Percentiles rank a stretch among this genome's conserved stretches.
phyloP scores from a whole-genome alignment of 345 rosid genomes.

The Noccaea caerulescens region DNA sequence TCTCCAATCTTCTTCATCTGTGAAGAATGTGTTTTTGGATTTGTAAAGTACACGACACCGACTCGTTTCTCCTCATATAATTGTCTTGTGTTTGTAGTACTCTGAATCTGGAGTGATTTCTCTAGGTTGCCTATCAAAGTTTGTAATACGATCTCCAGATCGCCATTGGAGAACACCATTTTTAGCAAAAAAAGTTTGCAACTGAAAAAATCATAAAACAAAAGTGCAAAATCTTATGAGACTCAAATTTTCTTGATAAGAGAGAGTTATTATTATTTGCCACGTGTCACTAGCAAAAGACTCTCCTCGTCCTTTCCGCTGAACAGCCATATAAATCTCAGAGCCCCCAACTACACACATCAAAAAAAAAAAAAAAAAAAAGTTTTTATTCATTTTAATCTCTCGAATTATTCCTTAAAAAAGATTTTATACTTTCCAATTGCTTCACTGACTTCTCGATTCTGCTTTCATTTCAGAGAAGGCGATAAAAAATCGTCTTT shows the following conservation, averaged over 20 bases:
- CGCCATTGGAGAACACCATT: too few relatives aligned
- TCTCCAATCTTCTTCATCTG: slow-evolving; percentile 79
- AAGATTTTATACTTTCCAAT: not conserved
- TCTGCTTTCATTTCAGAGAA: slow-evolving; percentile 14
- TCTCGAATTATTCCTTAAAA: slow-evolving; percentile 12
- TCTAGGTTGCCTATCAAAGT: not conserved
- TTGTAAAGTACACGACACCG: slow-evolving; percentile 26
- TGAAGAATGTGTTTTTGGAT: slow-evolving; percentile 42
- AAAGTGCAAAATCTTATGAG: too few relatives aligned
- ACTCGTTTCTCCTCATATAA: not conserved
- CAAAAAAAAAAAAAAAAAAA: not conserved
- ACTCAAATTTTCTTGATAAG: not conserved
- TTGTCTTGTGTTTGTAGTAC: not conserved
- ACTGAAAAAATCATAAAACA: too few relatives aligned
- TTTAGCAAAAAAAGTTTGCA: too few relatives aligned
- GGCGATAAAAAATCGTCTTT: slow-evolving; percentile 28
- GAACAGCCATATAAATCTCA: slow-evolving; percentile 27
- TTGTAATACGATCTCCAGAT: not conserved
- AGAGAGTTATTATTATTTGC: not conserved
- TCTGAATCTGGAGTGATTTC: slow-evolving; percentile 7
- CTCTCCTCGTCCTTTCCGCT: slow-evolving; percentile 3
- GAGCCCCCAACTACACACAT: not conserved
- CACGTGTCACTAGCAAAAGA: slow-evolving; percentile 12
- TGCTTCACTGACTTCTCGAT: slow-evolving; percentile 15
- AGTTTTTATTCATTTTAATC: too few relatives aligned